Evolutionary conservation across 177 flowering plant species (phyloP), one percentile per base, ranked within the genome.

Genomic region (Tripterygium wilfordii): DNA sequence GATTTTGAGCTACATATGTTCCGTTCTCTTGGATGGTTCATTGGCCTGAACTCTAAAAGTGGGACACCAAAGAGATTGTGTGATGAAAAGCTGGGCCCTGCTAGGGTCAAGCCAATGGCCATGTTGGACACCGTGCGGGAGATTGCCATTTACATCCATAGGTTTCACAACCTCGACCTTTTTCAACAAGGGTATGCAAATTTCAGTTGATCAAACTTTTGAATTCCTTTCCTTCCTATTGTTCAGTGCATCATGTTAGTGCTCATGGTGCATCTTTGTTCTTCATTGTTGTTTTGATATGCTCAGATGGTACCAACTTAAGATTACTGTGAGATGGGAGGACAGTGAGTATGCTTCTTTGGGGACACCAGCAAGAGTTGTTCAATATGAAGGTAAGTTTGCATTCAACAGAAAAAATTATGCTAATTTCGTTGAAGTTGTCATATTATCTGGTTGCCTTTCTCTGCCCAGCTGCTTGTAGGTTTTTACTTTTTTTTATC

Each of bases 161-260:
- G 95, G 52, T 94, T 94, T 67, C 99, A 94, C 64, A 94, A 94
- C 60, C 96, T 94, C 43, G 99, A 94, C 61, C 89, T 94, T 41
- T 86, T 94, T 47, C 96, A 89, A 61, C 99, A 94, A 71, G 99
- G 99, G 99, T 94, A 53, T 20, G 38, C n/a, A n/a, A n/a, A n/a
- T n/a, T n/a, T n/a, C n/a, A n/a, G n/a, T n/a, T n/a, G n/a, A n/a
- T n/a, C n/a, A n/a, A n/a, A n/a, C n/a, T n/a, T n/a, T n/a, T n/a
- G n/a, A n/a, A n/a, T n/a, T n/a, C n/a, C n/a, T n/a, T n/a, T n/a
- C n/a, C n/a, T n/a, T n/a, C n/a, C 15, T 29, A 6, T 44, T 42
- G 27, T 22, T n/a, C 19, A 18, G 16, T 32, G 16, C 17, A 14
- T 36, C n/a, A n/a, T n/a, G 0, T 51, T 13, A 13, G 10, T 25